Evolutionary conservation across 1,284 basidiomycete genomes (phyloP).

Genomic region (Fomes fomentarius): DNA sequence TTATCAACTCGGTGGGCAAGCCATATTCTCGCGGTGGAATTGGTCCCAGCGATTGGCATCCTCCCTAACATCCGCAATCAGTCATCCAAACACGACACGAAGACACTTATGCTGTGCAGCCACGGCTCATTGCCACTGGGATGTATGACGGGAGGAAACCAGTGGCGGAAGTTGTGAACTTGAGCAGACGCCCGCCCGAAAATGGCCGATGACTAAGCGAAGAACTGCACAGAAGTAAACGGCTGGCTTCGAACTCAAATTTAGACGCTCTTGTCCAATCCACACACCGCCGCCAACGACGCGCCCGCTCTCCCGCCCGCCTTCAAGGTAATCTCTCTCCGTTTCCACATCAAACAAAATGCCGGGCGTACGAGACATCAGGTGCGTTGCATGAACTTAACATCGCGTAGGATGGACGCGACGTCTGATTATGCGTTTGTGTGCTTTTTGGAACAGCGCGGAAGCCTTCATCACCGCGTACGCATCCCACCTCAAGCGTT

Average conservation of each 20-base stretch:
- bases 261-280: constrained; percentile 43
- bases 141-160: no score
- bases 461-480: constrained; percentile 92
- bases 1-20: no score
- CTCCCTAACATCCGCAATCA: no score
- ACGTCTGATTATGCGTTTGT: not conserved
- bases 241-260: constrained; percentile 39
- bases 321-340: constrained; percentile 45
- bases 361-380: constrained; percentile 93
- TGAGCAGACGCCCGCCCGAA: no score
- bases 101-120: no score
- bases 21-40: no score
- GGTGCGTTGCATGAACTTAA: constrained; percentile 49
- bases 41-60: no score
- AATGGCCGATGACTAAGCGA: constrained; percentile 35
- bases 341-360: constrained; percentile 53
- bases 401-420: not conserved
- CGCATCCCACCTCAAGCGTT: constrained; percentile 92
- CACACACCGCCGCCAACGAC: constrained; percentile 37
- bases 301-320: constrained; percentile 45
- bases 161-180: no score
- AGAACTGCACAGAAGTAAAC: constrained; percentile 39
- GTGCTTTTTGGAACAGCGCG: constrained; percentile 55
- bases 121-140: no score
- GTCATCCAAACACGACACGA: no score